phyloP scores from a whole-genome alignment of 495 filamentous ascomycete species.

The Daldinia decipiens region DNA sequence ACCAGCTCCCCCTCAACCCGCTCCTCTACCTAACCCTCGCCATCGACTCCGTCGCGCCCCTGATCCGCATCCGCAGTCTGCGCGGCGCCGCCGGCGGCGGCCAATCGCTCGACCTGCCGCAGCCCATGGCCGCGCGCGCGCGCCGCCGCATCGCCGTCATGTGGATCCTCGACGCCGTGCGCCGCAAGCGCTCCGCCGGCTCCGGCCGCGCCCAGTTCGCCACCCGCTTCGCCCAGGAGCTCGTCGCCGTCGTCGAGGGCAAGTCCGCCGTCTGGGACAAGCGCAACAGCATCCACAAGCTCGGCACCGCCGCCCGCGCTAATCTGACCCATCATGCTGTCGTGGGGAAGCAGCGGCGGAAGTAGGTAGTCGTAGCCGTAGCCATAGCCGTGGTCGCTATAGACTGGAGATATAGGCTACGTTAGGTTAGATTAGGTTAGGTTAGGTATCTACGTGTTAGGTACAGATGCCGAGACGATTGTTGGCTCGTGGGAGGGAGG shows the following conservation, averaged over 20 bases:
- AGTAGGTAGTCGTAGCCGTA: no score
- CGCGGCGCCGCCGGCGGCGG: constrained; percentile 89
- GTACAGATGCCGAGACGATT: not conserved
- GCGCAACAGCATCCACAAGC: constrained; percentile 75
- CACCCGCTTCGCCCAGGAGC: constrained; percentile 83
- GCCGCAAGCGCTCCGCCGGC: constrained; percentile 72
- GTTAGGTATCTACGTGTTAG: no score
- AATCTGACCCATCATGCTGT: constrained; percentile 64
- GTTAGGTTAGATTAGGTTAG: no score
- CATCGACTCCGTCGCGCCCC: constrained; percentile 95
- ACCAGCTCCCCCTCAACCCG: constrained; percentile 80
- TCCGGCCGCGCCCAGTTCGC: constrained; percentile 73
- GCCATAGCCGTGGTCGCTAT: no score
- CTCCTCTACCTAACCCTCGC: constrained; percentile 82
- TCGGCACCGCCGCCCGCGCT: constrained; percentile 73
- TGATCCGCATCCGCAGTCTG: constrained; percentile 78
- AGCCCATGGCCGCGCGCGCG: constrained; percentile 77
- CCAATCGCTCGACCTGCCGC: constrained; percentile 80
- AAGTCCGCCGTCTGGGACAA: constrained; percentile 83
- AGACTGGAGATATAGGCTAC: no score
- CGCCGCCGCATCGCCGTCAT: constrained; percentile 78
- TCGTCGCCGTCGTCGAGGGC: constrained; percentile 89
- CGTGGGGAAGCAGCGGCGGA: constrained; percentile 31
- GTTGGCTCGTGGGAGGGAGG: not conserved
- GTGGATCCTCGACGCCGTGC: constrained; percentile 88